Evolutionary conservation across 139 green algal genomes (phyloP), one percentile per base, ranked within the genome.

Genomic region (Deuterostichococcus epilithicus): DNA sequence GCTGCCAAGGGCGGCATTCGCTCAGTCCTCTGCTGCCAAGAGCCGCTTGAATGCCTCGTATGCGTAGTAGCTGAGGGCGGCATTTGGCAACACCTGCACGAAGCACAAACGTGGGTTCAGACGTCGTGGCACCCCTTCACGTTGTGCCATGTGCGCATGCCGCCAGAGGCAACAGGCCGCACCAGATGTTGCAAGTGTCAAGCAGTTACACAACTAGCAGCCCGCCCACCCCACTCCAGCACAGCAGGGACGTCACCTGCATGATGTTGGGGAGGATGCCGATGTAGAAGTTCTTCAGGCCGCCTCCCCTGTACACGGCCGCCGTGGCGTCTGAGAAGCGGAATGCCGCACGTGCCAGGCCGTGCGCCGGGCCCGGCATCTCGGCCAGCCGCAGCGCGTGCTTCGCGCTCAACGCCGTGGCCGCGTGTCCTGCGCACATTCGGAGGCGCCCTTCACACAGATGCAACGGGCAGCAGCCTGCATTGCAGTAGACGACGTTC

Each of bases 21-120:
- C 26, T 80, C 34, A 80, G 2, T 70, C 45, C 60, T 52, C 33
- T 15, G 74, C 70, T 25, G 38, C 36, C 44, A 92, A 59, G 23
- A 83, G 15, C 32, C 77, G 65, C 75, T 91, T 91, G 30, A 91
- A 73, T 6, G 81, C 82, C 60, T 92, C 86, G 66, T 90, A 91
- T 3, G 84, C 87, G 77, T 78, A 88, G 69, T 90, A 92, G 73
- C 75, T 85, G 28, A 92, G 80, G 0, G 87, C 86, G 28, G 87
- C 86, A 75, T 82, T 90, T 25, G 87, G 87, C 76, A 92, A 74
- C 68, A 80, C 82, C 68, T 80, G 75, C 71, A 79, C 70, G 72
- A 88, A 81, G 66, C n/a, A n/a, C n/a, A n/a, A n/a, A n/a, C n/a
- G n/a, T n/a, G n/a, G n/a, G n/a, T n/a, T n/a, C n/a, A n/a, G n/a